Base-by-base conservation (phyloP, 2,329 filamentous ascomycete species). In the Albophoma yamanashiensis region DNA sequence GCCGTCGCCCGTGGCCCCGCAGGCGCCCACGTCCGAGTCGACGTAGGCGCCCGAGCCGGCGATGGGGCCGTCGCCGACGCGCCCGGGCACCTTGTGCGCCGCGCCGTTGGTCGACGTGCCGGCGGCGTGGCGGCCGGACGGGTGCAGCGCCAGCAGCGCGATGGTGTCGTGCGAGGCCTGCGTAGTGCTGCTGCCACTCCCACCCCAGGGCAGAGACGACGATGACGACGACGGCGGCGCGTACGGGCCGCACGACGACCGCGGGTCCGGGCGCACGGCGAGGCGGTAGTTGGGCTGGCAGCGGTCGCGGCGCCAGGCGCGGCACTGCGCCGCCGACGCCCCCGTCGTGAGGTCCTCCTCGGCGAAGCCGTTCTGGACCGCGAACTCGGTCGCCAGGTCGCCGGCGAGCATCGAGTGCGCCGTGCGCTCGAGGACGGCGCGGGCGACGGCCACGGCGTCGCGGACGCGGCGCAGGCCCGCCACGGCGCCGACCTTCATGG, bases 81-180 rank as follows among this genome's bases (percentile, higher is more conserved):
- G 76, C 0, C 81, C 81, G 1, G 81, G 81, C 0, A 84, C 69
- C 66, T 83, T 83, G 71, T 79, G 78, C 0, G 75, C 70, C 9
- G 79, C 79, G 57, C 81, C 81, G 62, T 84, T 84, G 2, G 81
- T 83, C 15, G 79, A 82, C 0, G 81, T 83, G 0, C 78, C 81
- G 1, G 81, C 78, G 0, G 81, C 81, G 76, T 83, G 82, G 45
- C 66, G 62, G 14, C 80, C 79, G 1, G 69, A 63, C 3, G 67
- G 56, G 56, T 77, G 70, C 39, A 84, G 72, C 1, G 75, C 75
- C 43, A 83, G 75, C 67, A 83, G 74, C 1, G 81, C 82, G 34
- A 84, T 79, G 2, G 81, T 83, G 62, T 84, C 81, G 62, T 83
- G 81, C 20, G 75, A 75, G 27, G 38, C 20, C 17, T 31, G 27